phyloP scores from a whole-genome alignment of 148 eudicot species.

The Nepenthes gracilis region DNA sequence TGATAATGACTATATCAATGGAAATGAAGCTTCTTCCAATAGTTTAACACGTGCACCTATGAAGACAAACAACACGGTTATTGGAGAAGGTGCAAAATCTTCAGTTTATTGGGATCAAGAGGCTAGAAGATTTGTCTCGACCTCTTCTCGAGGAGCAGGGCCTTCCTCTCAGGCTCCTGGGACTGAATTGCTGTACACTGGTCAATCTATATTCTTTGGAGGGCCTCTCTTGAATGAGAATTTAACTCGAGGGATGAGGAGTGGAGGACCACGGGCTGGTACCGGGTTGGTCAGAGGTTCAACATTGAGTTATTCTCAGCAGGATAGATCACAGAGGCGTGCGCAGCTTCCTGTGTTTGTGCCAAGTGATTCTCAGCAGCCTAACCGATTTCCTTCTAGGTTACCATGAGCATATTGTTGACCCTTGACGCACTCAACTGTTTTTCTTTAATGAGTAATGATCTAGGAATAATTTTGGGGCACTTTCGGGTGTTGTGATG shows the following conservation, averaged over 20 bases:
- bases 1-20: slow-evolving; percentile 2
- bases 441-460: no score
- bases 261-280: slow-evolving; percentile 6
- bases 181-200: slow-evolving; percentile 49
- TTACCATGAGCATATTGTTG: slow-evolving; percentile 19
- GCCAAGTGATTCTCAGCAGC: slow-evolving; percentile 63
- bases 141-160: slow-evolving; percentile 24
- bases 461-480: no score
- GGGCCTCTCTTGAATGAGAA: slow-evolving; percentile 62
- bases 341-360: slow-evolving; percentile 87
- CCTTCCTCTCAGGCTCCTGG: slow-evolving; percentile 36
- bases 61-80: slow-evolving; percentile 15
- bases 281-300: slow-evolving; percentile 17
- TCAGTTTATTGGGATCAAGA: slow-evolving; percentile 80
- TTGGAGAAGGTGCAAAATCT: slow-evolving; percentile 21
- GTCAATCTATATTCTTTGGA: slow-evolving; percentile 81
- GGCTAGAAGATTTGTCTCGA: slow-evolving; percentile 77
- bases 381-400: slow-evolving; percentile 33
- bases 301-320: slow-evolving; percentile 38
- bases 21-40: slow-evolving; percentile 4
- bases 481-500: no score
- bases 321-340: slow-evolving; percentile 70
- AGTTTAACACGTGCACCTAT: slow-evolving; percentile 7
- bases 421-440: not conserved
- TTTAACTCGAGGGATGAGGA: slow-evolving; percentile 14